A percentile compares a stretch with the other conserved stretches of the same genome.
Evolutionary conservation across 2,329 filamentous ascomycete genomes (phyloP).

Genomic region (Alternaria burnsii): DNA sequence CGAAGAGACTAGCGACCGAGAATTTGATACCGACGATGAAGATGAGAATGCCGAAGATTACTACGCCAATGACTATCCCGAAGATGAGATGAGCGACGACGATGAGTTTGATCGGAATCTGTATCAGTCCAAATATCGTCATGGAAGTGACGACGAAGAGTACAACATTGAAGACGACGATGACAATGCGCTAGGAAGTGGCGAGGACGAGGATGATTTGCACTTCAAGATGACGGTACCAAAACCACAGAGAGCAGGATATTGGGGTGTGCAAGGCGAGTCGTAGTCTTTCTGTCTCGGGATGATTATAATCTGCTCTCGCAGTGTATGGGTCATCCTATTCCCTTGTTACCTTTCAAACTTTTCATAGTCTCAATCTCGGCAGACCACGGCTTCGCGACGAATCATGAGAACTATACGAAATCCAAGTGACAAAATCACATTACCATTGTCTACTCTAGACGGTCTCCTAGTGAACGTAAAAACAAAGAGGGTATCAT

Average conservation of each 20-base stretch:
- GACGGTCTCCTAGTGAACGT: neutral
- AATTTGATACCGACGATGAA: constrained; percentile 68
- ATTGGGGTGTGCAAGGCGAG: constrained; percentile 37
- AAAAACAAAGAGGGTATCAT: constrained; percentile 9
- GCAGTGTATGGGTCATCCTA: too few relatives aligned
- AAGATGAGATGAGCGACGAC: constrained; percentile 78
- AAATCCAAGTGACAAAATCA: neutral
- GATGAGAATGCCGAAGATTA: constrained; percentile 77
- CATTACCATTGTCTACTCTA: neutral
- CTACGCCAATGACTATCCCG: constrained; percentile 81
- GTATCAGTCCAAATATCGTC: constrained; percentile 52
- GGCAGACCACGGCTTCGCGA: neutral
- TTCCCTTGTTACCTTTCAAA: neutral
- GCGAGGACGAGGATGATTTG: constrained; percentile 42
- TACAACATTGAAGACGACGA: constrained; percentile 33
- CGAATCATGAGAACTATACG: neutral
- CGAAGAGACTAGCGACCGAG: constrained; percentile 61
- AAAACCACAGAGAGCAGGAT: constrained; percentile 31
- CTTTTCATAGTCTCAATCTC: neutral
- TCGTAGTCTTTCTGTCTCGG: neutral
- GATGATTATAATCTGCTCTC: neutral
- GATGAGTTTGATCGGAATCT: constrained; percentile 65
- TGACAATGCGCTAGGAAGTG: constrained; percentile 30
- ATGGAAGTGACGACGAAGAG: constrained; percentile 54
- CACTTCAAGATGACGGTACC: constrained; percentile 42